Evolutionary conservation across 768 basidiomycete species (phyloP).

Genomic region (Hericium erinaceus): DNA sequence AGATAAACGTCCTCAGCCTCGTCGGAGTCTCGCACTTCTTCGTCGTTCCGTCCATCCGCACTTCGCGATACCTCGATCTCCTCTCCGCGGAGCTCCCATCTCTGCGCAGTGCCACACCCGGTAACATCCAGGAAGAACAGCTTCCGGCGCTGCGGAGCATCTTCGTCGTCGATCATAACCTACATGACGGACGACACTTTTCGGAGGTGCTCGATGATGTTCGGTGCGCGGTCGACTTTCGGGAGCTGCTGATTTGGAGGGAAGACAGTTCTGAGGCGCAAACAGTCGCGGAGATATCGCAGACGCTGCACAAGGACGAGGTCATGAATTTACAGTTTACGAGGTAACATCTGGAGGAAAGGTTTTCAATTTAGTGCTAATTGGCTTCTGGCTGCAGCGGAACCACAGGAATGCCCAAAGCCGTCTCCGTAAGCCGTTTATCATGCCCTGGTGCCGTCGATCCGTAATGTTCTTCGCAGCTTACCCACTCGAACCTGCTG

Average conservation of each 20-base stretch:
- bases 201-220: slow-evolving; percentile 31
- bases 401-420: slow-evolving; percentile 75
- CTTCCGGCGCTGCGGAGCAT: slow-evolving; percentile 59
- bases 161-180: slow-evolving; percentile 57
- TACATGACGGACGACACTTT: slow-evolving; percentile 16
- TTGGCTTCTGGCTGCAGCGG: slow-evolving; percentile 35
- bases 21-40: slow-evolving; percentile 64
- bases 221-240: slow-evolving; percentile 56
- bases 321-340: slow-evolving; percentile 82
- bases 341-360: slow-evolving; percentile 34
- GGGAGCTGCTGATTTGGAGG: slow-evolving; percentile 62
- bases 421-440: slow-evolving; percentile 53
- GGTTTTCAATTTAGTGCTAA: no score
- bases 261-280: slow-evolving; percentile 37
- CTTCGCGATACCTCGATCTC: slow-evolving; percentile 53
- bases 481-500: slow-evolving; percentile 71
- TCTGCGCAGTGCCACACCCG: slow-evolving; percentile 37
- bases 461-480: slow-evolving; percentile 25
- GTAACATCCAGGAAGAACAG: slow-evolving; percentile 45
- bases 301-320: slow-evolving; percentile 47
- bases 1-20: slow-evolving; percentile 42
- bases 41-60: slow-evolving; percentile 58
- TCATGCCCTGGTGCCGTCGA: no score
- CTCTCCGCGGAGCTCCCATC: slow-evolving; percentile 51
- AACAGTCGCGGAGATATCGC: slow-evolving; percentile 32